Base-by-base conservation (phyloP, 1,284 basidiomycete species). In the Trametes hirsuta region DNA sequence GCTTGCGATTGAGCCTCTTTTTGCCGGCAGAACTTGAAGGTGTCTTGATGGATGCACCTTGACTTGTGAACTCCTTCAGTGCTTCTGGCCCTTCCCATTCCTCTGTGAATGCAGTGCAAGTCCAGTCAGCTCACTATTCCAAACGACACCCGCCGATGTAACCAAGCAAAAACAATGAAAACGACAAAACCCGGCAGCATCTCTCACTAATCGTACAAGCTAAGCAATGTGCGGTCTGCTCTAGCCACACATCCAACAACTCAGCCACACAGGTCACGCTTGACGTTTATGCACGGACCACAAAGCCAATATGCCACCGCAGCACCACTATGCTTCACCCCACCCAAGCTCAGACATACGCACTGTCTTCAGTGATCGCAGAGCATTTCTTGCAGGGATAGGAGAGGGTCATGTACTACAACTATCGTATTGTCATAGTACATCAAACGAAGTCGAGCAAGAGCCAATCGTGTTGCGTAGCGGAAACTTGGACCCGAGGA, bases 31-130 rank as follows among this genome's bases (percentile, higher is more conserved):
- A 51, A 50, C 62, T 44, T 41, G 58, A 42, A 18, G 51, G 49
- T 22, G 46, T 37, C 10, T 50, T 47, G 24, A 35, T 44, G 25
- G 37, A 39, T 22, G 71, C 36, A 58, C 67, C 58, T 14, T 72
- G 55, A 62, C 69, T 68, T 46, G 59, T 64, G 61, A 60, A 48
- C 65, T 73, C 79, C 62, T 87, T 81, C 49, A 86, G 63, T 4
- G 80, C 82, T 18, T 84, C 83, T 34, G 79, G 74, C 1, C 83
- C 87, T 68, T 91, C 89, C 87, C 88, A 91, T 67, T 81, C 74
- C 84, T 85, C 89, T 91, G 75, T 61, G 73, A 65, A 70, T 61
- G 67, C 63, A 61, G 61, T 46, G 41, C 30, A n/a, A 18, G 18
- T 18, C 5, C 22, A 22, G 49, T 67, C 47, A 67, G 66, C 50